Base-by-base conservation (phyloP, 257 asterid genomes). In the Nicotiana noctiflora region DNA sequence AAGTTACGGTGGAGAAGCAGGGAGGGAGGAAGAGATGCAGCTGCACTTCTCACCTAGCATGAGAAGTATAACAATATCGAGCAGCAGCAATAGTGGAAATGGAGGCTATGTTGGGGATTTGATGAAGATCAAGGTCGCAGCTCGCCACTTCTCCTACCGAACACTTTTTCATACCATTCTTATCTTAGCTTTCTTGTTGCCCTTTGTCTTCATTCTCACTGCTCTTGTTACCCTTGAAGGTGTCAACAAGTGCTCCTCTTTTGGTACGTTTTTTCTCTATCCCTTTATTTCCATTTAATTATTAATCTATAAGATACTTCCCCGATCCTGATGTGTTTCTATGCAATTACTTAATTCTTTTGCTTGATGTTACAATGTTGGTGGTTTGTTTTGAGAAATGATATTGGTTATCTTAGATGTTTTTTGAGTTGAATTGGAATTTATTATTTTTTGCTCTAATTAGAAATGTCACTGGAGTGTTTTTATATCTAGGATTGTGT, bases 41-140 rank as follows among this genome's bases (percentile, higher is more conserved):
- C 98, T 96, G 95, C 98, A 92, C 94, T 94, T 96, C 93, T 96
- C 99, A 87, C 98, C 98, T 90, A 92, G 98, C 95, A 96, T 94
- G 98, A 93, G 98, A 94, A 96, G 99, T 90, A 90, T 96, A 90
- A 96, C 99, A 81, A 94, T 96, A 90, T 95, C 98, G 83, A 89
- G 93, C 89, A 83, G 90, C 85, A 86, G 84, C 86, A 87, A 83
- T 80, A 85, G 86, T 89, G 90, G 84, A 84, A 40, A 40, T 40
- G 90, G 90, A 79, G 93, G 90, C 57, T 83, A 83, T 49, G 87
- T 87, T 68, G 91, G 89, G 44, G 97, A 93, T 86, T 91, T 90
- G 94, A 95, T 93, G 98, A 95, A 90, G 94, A 89, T 93, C 93
- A 92, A 93, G 90, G 90, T 92, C 81, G 99, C 95, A 79, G 84